These are phyloP conservation scores for Bonnemaisonia californica DNA, from an alignment of 31 red algal genomes.

Conservation along the genomic window DNA sequence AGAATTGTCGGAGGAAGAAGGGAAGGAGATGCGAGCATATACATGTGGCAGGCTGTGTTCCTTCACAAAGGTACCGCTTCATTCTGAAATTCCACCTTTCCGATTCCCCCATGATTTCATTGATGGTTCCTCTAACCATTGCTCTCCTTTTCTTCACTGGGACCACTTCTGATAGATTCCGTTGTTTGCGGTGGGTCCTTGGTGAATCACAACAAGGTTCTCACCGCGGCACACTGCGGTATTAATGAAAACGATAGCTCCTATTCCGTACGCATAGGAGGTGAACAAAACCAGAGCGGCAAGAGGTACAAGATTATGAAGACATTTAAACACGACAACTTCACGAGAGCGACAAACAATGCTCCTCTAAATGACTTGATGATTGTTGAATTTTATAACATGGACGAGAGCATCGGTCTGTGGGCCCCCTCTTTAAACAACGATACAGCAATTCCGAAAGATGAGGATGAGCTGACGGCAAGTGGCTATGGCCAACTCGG, in stretches of 20 bases:
- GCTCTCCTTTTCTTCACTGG: no score
- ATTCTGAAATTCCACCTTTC: no score
- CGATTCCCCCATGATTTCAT: no score
- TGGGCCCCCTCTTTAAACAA: constrained; percentile 55
- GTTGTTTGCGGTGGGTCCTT: constrained; percentile 60
- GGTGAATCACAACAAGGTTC: constrained; percentile 51
- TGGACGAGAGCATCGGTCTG: background rate
- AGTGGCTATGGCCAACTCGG: constrained; percentile 54
- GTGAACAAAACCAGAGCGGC: constrained; percentile 9
- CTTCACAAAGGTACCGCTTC: constrained; percentile 47
- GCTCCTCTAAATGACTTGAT: constrained; percentile 43
- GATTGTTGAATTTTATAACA: constrained; percentile 56
- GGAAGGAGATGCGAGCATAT: constrained; percentile 28
- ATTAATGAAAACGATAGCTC: background rate
- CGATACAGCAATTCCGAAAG: constrained; percentile 3
- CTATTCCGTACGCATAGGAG: constrained; percentile 33
- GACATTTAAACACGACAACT: constrained; percentile 31
- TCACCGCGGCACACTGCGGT: constrained; percentile 63
- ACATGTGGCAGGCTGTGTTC: constrained; percentile 61
- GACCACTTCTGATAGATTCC: constrained; percentile 9
- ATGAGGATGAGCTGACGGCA: constrained; percentile 1
- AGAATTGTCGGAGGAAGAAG: constrained; percentile 48
- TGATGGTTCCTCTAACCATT: no score
- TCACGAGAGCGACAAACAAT: constrained; percentile 17
- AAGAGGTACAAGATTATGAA: constrained; percentile 23